Percentiles rank a stretch among this genome's conserved stretches.
phyloP scores from a whole-genome alignment of 1,284 basidiomycete genomes.

The Pseudozyma tsukubaensis region DNA sequence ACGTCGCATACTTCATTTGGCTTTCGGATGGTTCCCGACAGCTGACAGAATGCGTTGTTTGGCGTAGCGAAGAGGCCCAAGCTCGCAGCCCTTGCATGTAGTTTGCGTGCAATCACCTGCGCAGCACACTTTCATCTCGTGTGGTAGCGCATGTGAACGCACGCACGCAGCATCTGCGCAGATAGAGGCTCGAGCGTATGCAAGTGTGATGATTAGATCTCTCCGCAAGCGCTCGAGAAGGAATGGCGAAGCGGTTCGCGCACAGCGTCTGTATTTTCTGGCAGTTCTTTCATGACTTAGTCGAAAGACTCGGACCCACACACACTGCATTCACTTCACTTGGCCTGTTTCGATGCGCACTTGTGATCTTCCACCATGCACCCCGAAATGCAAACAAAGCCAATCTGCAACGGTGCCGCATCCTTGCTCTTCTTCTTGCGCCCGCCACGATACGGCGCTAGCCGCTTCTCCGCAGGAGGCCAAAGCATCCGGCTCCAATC shows the following conservation, averaged over 20 bases:
- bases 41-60: not conserved
- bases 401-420: too few relatives aligned
- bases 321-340: not conserved
- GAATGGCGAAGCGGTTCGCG: not conserved
- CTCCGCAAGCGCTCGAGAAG: not conserved
- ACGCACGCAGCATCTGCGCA: not conserved
- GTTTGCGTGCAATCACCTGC: too few relatives aligned
- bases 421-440: not conserved
- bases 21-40: constrained; percentile 3
- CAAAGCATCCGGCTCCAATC: not conserved
- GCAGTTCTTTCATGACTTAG: not conserved
- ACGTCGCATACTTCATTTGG: not conserved
- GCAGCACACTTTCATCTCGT: not conserved
- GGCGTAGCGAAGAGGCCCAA: constrained; percentile 16
- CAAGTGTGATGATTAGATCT: too few relatives aligned
- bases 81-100: not conserved
- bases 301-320: not conserved
- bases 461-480: not conserved
- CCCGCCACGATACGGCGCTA: not conserved
- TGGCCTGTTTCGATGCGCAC: not conserved
- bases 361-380: not conserved
- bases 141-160: not conserved
- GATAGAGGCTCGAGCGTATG: too few relatives aligned
- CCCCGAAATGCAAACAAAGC: too few relatives aligned
- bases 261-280: too few relatives aligned